Conservation (phyloP, 169 alveolate genomes). For the Plasmodium adleri region DNA sequence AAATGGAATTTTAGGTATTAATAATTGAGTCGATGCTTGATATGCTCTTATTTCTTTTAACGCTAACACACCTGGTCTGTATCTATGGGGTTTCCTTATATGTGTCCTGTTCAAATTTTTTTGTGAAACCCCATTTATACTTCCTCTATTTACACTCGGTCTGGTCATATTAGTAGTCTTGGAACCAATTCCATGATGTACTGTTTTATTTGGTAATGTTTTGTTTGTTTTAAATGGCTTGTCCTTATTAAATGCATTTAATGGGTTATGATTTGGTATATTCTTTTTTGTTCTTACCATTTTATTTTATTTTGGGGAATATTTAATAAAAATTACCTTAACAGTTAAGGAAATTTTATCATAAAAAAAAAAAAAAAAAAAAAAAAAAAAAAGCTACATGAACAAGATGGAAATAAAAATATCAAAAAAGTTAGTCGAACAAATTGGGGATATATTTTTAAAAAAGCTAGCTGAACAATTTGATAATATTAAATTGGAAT, state of each 20-base stretch:
- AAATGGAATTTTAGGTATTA: constrained; percentile 96
- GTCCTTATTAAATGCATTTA: neutral
- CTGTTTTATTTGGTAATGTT: constrained; percentile 12
- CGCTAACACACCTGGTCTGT: constrained; percentile 92
- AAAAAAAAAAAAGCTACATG: no score
- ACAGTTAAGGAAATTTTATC: no score
- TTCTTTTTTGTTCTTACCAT: constrained; percentile 59
- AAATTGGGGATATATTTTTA: no score
- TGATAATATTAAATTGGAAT: no score
- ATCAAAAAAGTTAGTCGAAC: no score
- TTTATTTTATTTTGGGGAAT: neutral
- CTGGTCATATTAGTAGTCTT: neutral
- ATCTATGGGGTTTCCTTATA: constrained; percentile 64
- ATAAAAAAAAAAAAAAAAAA: no score
- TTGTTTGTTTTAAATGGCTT: constrained; percentile 1
- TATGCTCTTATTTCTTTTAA: constrained; percentile 94
- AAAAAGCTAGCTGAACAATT: no score
- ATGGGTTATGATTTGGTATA: constrained; percentile 34
- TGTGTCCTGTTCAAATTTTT: constrained; percentile 20
- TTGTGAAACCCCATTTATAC: constrained; percentile 6
- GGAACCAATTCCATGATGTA: constrained; percentile 12
- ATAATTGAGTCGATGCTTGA: constrained; percentile 94
- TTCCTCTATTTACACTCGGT: neutral
- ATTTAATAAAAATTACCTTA: no score
- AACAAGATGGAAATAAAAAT: no score